Base-by-base conservation (phyloP, 2,329 filamentous ascomycete genomes). In the Microdochium paspali region DNA sequence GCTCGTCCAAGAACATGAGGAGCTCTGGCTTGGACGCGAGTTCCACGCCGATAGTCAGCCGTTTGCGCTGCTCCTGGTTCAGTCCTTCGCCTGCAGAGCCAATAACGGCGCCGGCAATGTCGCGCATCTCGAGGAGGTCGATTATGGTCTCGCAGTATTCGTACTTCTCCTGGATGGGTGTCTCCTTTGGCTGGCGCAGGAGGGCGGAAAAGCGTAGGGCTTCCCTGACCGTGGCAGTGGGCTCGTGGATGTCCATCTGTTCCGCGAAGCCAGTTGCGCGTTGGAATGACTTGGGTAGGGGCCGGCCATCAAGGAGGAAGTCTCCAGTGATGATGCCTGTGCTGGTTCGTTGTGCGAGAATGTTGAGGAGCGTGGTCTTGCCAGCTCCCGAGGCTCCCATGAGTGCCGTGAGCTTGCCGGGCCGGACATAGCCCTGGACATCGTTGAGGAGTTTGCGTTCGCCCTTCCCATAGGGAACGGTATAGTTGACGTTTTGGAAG, bases 401-500 rank as follows among this genome's bases (percentile, higher is more conserved):
- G 0, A 90, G 73, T 9, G 86, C 87, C 10, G 86, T 90, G 45
- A 90, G 66, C 46, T 85, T 90, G 26, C 87, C 87, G 1, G 88
- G 87, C 51, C 87, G 85, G 40, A 93, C 86, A 73, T 84, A 91
- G n/a, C 87, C 87, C 56, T 90, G 82, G 1, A 91, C 83, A 50
- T 89, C 75, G 50, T 90, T 79, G 20, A 93, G 68, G 47, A 93
- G 76, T 44, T 81, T 78, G 20, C 85, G 76, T n/a, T 76, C 66
- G 45, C 87, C 79, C 3, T 73, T 72, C 57, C 88, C 86, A 51
- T 64, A 66, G 10, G 69, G 69, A 2, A 74, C 71, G 0, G 64
- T 72, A 50, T 77, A 77, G 45, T 72, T 71, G 48, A 77, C 65
- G 39, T 74, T 62, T 51, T 68, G 66, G 48, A 75, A 76, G 0